These are phyloP conservation scores for Camellia lanceoleosa DNA, from an alignment of 148 eudicot species.

Conservation along the genomic window DNA sequence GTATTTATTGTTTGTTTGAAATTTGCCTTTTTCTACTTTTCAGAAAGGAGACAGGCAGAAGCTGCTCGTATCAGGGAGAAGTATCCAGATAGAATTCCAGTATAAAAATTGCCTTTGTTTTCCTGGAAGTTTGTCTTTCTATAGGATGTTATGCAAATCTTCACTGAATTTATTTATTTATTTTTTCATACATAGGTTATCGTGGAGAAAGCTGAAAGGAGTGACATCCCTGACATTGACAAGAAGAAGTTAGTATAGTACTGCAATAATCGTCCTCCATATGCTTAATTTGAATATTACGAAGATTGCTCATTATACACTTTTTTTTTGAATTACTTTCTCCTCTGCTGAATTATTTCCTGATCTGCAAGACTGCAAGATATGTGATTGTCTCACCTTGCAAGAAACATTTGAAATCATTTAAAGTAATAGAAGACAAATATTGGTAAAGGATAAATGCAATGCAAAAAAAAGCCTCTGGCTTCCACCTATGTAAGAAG, in stretches of 20 bases:
- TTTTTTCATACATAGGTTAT: constrained; percentile 52
- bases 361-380: neutral
- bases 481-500: neutral
- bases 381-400: neutral
- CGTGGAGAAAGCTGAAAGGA: constrained; percentile 88
- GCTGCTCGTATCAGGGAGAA: constrained; percentile 96
- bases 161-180: no score
- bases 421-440: neutral
- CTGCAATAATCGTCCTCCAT: neutral
- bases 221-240: constrained; percentile 90
- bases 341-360: neutral
- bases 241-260: constrained; percentile 69
- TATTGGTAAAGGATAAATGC: neutral
- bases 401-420: neutral
- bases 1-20: neutral
- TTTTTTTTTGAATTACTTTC: neutral
- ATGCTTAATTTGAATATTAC: neutral
- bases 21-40: constrained; percentile 1
- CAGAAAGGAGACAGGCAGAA: constrained; percentile 97
- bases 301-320: neutral
- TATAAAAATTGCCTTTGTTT: constrained; percentile 22
- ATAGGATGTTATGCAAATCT: neutral
- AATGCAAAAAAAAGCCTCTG: neutral
- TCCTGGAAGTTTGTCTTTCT: neutral
- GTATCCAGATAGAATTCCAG: constrained; percentile 96